These are phyloP conservation scores for Pulveroboletus sp. DNA, from an alignment of 768 basidiomycete species.

Conservation along the genomic window DNA sequence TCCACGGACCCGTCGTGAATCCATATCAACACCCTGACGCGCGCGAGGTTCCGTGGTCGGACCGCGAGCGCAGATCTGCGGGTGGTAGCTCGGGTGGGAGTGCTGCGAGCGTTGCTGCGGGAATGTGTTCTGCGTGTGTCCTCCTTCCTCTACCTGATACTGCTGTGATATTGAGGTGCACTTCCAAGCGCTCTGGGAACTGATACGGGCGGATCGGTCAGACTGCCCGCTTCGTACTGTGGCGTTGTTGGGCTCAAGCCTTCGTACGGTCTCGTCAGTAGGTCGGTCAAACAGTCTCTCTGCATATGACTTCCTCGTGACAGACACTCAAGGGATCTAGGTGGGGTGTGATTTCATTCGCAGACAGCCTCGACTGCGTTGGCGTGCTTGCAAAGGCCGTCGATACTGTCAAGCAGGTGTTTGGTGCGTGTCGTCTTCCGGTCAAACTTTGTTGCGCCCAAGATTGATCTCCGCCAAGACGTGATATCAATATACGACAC, in stretches of 20 bases:
- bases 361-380: conserved; percentile 93
- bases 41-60: conserved; percentile 19
- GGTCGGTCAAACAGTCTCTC: conserved; percentile 42
- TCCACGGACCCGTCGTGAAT: conserved; percentile 77
- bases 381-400: conserved; percentile 69
- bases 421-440: conserved; percentile 42
- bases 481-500: conserved; percentile 47
- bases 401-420: conserved; percentile 47
- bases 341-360: conserved; percentile 89
- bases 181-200: conserved; percentile 75
- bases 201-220: conserved; percentile 92
- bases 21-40: conserved; percentile 43
- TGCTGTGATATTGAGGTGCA: conserved; percentile 1
- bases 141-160: not conserved
- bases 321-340: conserved; percentile 36
- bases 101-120: conserved; percentile 86
- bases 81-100: conserved; percentile 96
- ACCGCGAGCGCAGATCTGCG: conserved; percentile 54
- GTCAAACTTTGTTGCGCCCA: conserved; percentile 2
- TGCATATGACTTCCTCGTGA: not conserved
- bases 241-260: conserved; percentile 92
- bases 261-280: conserved; percentile 86
- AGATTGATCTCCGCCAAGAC: conserved; percentile 25
- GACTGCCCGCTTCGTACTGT: conserved; percentile 92
- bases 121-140: conserved; percentile 79